Conservation (phyloP, 1,139 yeast species). For the Kodamaea anthophila region DNA sequence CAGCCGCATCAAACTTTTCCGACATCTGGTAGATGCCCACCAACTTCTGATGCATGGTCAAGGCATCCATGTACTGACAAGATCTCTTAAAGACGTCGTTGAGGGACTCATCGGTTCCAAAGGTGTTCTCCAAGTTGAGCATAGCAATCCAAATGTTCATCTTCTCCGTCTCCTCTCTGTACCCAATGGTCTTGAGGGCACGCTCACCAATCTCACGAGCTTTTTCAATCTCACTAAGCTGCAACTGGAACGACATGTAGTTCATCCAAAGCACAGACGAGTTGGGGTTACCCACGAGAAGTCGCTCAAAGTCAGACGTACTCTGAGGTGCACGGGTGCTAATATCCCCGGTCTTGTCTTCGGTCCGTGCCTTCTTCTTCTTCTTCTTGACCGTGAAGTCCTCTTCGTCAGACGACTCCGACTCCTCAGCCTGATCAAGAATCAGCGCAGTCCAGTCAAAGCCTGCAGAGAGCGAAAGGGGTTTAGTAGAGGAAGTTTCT, state of each 20-base stretch:
- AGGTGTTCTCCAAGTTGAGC: conserved; percentile 87
- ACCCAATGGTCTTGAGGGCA: conserved; percentile 83
- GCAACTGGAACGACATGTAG: conserved; percentile 96
- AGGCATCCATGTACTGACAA: conserved; percentile 86
- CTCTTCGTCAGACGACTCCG: conserved; percentile 47
- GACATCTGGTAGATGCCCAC: conserved; percentile 70
- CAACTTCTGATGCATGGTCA: conserved; percentile 72
- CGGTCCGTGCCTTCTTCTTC: conserved; percentile 45
- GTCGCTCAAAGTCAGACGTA: conserved; percentile 82
- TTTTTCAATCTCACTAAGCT: conserved; percentile 86
- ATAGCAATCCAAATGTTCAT: conserved; percentile 94
- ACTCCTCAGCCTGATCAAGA: conserved; percentile 68
- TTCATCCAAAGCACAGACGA: conserved; percentile 96
- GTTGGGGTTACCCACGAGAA: conserved; percentile 86
- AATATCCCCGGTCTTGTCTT: conserved; percentile 81
- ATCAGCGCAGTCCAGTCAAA: conserved; percentile 94
- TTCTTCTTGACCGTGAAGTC: conserved; percentile 48
- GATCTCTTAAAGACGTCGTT: conserved; percentile 78
- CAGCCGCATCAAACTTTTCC: conserved; percentile 67
- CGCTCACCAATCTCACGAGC: conserved; percentile 92
- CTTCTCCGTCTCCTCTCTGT: conserved; percentile 90
- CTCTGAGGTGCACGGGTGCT: conserved; percentile 88
- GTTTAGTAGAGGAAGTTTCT: conserved; percentile 12
- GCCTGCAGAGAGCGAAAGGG: conserved; percentile 70
- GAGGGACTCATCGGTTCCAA: conserved; percentile 79